Conservation (phyloP, 2,329 filamentous ascomycete species). For the Colletotrichum limetticola region DNA sequence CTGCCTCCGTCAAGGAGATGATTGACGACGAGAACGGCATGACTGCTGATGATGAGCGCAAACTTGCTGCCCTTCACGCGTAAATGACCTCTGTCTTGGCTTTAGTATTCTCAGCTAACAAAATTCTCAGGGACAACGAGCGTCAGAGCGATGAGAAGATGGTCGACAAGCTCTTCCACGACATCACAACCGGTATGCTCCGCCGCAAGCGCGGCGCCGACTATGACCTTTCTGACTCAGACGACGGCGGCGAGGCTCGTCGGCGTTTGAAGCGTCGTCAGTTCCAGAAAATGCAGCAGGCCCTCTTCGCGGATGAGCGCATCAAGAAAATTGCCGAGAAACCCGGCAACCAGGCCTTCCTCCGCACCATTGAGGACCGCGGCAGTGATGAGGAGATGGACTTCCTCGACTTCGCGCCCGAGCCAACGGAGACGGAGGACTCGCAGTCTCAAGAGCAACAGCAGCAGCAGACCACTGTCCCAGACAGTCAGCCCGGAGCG, state of each 20-base stretch:
- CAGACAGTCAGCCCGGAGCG: constrained; percentile 61
- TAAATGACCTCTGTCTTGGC: constrained; percentile 61
- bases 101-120: constrained; percentile 13
- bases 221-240: constrained; percentile 88
- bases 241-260: constrained; percentile 83
- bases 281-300: constrained; percentile 91
- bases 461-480: constrained; percentile 47
- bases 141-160: constrained; percentile 85
- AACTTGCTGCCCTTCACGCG: constrained; percentile 89
- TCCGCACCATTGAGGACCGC: constrained; percentile 87
- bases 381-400: constrained; percentile 81
- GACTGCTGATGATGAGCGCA: constrained; percentile 76
- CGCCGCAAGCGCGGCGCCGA: constrained; percentile 85
- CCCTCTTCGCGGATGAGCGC: constrained; percentile 87
- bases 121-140: constrained; percentile 73
- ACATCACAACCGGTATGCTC: constrained; percentile 89
- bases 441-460: constrained; percentile 48
- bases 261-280: constrained; percentile 86
- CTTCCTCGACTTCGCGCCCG: constrained; percentile 67
- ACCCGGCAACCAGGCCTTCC: constrained; percentile 88
- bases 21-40: constrained; percentile 87
- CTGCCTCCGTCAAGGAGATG: constrained; percentile 81
- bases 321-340: constrained; percentile 91
- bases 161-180: constrained; percentile 90
- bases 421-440: constrained; percentile 41